Evolutionary conservation across 768 basidiomycete species (phyloP).

Genomic region (Hysterangium stoloniferum): DNA sequence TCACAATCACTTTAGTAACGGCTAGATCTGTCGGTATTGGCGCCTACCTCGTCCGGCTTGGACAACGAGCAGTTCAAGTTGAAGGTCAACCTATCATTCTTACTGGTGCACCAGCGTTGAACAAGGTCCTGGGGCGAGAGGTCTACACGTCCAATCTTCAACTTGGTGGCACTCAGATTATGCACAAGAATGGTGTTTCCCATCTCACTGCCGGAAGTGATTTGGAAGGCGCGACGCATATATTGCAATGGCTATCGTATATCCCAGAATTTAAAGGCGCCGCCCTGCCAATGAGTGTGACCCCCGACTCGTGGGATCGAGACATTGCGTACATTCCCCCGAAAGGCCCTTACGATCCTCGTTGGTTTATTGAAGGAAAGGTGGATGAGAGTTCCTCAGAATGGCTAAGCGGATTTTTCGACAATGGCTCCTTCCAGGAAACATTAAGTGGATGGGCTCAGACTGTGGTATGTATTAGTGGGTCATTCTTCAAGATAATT

Average conservation of each 20-base stretch:
- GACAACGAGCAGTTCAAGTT: constrained; percentile 96
- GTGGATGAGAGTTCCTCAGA: constrained; percentile 68
- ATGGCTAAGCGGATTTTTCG: constrained; percentile 91
- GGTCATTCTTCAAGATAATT: neutral
- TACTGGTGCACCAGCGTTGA: constrained; percentile 92
- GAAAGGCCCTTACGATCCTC: constrained; percentile 92
- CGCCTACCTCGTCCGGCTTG: constrained; percentile 95
- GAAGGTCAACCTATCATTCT: constrained; percentile 99
- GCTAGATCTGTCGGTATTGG: constrained; percentile 99
- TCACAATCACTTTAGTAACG: constrained; percentile 98
- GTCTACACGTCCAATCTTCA: constrained; percentile 98
- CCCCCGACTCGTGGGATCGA: constrained; percentile 83
- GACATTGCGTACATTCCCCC: constrained; percentile 85
- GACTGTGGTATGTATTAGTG: constrained; percentile 54
- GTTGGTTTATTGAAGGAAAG: constrained; percentile 98
- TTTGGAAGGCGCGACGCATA: constrained; percentile 89
- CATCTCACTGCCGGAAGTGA: constrained; percentile 94
- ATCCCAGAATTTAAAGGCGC: constrained; percentile 79
- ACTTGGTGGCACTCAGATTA: constrained; percentile 99
- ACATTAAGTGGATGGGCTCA: constrained; percentile 99
- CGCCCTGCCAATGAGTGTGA: constrained; percentile 64
- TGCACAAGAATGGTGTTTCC: constrained; percentile 99
- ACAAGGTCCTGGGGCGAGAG: constrained; percentile 98
- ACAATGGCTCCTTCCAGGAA: constrained; percentile 96
- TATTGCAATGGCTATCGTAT: constrained; percentile 92